Percentiles rank a stretch among this genome's conserved stretches.
phyloP scores from a whole-genome alignment of 2,329 filamentous ascomycete genomes.

The Trichoderma pleuroti region DNA sequence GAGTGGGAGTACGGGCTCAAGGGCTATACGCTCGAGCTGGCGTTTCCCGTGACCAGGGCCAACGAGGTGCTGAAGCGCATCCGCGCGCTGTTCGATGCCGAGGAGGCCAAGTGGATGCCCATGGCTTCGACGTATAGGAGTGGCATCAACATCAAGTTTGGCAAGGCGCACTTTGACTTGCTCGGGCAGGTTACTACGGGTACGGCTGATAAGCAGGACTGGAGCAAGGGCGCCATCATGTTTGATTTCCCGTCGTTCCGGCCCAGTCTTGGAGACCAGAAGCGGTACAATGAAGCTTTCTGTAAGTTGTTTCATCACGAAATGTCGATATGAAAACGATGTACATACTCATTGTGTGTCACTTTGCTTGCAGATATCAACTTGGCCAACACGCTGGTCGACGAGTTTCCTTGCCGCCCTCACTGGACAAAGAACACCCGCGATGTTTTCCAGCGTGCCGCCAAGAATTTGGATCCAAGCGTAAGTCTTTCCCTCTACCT shows the following conservation, averaged over 20 bases:
- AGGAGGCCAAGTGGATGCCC: constrained; percentile 39
- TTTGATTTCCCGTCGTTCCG: constrained; percentile 51
- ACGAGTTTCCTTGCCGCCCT: constrained; percentile 49
- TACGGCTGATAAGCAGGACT: constrained; percentile 47
- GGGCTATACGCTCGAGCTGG: constrained; percentile 48
- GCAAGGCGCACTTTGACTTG: constrained; percentile 46
- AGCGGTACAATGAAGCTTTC: constrained; percentile 49
- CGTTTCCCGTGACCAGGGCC: constrained; percentile 47
- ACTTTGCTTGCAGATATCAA: constrained; percentile 35
- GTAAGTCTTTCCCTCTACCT: constrained; percentile 26
- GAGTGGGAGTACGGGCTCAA: constrained; percentile 50
- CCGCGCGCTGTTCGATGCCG: constrained; percentile 46
- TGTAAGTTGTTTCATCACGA: constrained; percentile 34
- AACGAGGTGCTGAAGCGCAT: constrained; percentile 48
- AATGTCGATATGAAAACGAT: neutral
- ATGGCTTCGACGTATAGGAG: constrained; percentile 51
- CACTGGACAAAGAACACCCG: constrained; percentile 55
- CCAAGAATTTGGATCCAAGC: constrained; percentile 46
- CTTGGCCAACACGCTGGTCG: constrained; percentile 44
- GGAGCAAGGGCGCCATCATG: constrained; percentile 48
- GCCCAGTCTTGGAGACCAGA: constrained; percentile 42
- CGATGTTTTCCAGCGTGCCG: constrained; percentile 42
- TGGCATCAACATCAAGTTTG: constrained; percentile 53
- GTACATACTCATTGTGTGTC: neutral
- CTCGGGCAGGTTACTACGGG: constrained; percentile 48